Conservation (phyloP, 1,284 basidiomycete genomes). For the Ustilago loliicola region DNA sequence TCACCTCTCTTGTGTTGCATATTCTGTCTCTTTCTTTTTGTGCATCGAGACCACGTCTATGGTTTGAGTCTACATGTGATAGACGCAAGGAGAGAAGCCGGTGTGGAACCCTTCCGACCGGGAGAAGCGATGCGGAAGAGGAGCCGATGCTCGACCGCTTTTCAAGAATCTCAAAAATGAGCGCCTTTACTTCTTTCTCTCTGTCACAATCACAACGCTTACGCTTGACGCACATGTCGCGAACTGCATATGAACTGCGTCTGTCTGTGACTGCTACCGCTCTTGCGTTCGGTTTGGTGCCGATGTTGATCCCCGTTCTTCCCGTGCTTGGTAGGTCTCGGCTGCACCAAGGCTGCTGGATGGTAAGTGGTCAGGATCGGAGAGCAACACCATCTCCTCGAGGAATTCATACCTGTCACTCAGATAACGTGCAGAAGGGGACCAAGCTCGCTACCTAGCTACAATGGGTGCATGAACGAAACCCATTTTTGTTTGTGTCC, state of each 20-base stretch:
- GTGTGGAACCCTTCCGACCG: conserved; percentile 5
- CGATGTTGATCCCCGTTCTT: neutral
- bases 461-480: conserved; percentile 6
- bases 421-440: conserved; percentile 12
- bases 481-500: neutral
- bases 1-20: neutral
- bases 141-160: conserved; percentile 6
- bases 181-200: neutral
- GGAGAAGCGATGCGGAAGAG: conserved; percentile 7
- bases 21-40: neutral
- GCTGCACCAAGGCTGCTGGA: neutral
- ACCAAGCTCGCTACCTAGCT: neutral
- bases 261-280: neutral
- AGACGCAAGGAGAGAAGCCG: conserved; percentile 8
- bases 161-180: neutral
- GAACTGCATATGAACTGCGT: neutral
- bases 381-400: neutral
- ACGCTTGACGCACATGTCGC: neutral
- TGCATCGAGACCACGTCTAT: neutral
- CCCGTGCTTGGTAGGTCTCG: neutral
- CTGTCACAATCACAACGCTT: neutral
- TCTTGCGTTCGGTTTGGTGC: neutral
- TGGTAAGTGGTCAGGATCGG: neutral
- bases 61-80: conserved; percentile 1
- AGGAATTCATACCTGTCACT: conserved; percentile 12